A percentile compares a stretch with the other conserved stretches of the same genome.
phyloP scores from a whole-genome alignment of 352 stramenopile species.

The Pythium inflatum region DNA sequence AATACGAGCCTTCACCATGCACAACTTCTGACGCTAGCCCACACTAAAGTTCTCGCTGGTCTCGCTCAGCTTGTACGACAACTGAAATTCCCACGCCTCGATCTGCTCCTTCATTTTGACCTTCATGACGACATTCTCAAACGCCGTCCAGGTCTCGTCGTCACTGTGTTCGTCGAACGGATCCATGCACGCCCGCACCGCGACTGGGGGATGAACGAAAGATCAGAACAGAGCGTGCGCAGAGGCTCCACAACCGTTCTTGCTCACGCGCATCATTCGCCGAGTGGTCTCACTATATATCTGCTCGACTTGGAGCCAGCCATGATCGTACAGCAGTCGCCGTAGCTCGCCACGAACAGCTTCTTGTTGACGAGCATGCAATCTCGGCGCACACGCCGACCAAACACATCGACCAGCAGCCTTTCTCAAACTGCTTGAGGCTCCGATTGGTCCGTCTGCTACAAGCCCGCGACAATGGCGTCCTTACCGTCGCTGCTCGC shows the following conservation, averaged over 20 bases:
- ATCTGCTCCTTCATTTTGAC: constrained; percentile 62
- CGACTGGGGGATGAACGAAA: constrained; percentile 52
- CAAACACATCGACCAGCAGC: constrained; percentile 61
- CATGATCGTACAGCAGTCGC: constrained; percentile 71
- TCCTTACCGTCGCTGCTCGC: constrained; percentile 40
- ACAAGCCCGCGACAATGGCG: constrained; percentile 61
- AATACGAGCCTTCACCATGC: constrained; percentile 89
- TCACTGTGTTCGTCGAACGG: constrained; percentile 79
- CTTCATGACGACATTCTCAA: no score
- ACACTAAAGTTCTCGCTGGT: constrained; percentile 93
- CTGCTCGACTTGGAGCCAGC: constrained; percentile 63
- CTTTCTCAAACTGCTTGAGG: constrained; percentile 51
- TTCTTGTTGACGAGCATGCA: constrained; percentile 58
- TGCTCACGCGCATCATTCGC: constrained; percentile 68
- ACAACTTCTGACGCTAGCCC: constrained; percentile 95
- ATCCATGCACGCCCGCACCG: constrained; percentile 84
- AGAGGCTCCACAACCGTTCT: constrained; percentile 46
- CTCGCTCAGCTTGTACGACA: constrained; percentile 70
- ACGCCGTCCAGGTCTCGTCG: constrained; percentile 66
- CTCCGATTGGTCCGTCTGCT: constrained; percentile 62
- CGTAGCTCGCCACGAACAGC: constrained; percentile 66
- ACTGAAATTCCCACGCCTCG: constrained; percentile 22
- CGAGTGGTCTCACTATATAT: constrained; percentile 70
- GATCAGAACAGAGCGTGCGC: constrained; percentile 25
- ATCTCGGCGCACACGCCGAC: constrained; percentile 68